Evolutionary conservation across 192 early-diverging fungal species (phyloP).

Genomic region (Rhizoclosmatium sp.): DNA sequence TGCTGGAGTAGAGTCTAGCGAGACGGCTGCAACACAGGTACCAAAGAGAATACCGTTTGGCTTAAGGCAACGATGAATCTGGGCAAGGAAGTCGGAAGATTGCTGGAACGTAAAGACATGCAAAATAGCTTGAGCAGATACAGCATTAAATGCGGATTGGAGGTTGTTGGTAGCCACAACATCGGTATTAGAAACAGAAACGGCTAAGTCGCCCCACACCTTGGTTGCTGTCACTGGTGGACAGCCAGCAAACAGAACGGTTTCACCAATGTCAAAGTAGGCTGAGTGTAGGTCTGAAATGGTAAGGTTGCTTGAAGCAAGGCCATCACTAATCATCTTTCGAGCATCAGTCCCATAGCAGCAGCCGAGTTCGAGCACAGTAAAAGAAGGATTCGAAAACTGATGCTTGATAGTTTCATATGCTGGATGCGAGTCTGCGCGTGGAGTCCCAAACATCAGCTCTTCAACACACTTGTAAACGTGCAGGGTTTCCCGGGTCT

Average conservation of each 20-base stretch:
- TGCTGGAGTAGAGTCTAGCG: not conserved
- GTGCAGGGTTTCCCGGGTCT: not conserved
- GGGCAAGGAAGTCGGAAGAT: not conserved
- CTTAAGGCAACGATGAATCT: not conserved
- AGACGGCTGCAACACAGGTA: not conserved
- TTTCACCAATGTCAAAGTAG: conserved; percentile 8
- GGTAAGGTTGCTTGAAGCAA: not conserved
- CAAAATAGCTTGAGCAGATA: conserved; percentile 22
- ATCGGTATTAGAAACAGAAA: not conserved
- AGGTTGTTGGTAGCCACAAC: not conserved
- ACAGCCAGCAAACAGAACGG: not conserved
- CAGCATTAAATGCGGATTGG: not conserved
- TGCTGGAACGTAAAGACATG: conserved; percentile 11
- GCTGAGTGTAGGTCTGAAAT: conserved; percentile 1
- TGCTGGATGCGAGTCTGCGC: not conserved
- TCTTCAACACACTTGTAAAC: conserved; percentile 18
- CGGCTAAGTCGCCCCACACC: conserved; percentile 13
- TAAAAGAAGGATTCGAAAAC: not conserved
- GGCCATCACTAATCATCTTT: conserved; percentile 5
- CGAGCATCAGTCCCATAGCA: conserved; percentile 27
- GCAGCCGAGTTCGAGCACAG: conserved; percentile 20
- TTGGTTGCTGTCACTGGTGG: not conserved
- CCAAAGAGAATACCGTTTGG: conserved; percentile 9
- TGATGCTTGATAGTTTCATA: not conserved
- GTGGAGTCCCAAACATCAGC: conserved; percentile 1